Percentiles rank a stretch among this genome's conserved stretches.
phyloP scores from a whole-genome alignment of 129 eudicot species.

The Lonicera japonica region DNA sequence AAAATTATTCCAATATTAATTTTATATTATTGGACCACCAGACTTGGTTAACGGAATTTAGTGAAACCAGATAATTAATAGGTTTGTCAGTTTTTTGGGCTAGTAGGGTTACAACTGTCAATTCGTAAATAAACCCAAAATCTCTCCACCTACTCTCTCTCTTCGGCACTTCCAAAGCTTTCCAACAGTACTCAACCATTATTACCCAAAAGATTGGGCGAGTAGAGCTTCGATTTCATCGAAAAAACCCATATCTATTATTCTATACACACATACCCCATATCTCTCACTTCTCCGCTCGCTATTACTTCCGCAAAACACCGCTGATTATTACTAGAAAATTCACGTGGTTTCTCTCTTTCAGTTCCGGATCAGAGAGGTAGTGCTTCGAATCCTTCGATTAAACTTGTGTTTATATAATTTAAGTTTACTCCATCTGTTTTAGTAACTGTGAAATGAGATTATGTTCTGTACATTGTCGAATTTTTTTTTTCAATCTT shows the following conservation, averaged over 20 bases:
- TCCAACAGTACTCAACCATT: conserved; percentile 15
- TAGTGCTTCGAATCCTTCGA: conserved; percentile 3
- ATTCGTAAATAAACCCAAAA: neutral
- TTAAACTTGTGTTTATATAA: no score
- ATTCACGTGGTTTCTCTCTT: neutral
- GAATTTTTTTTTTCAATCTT: no score
- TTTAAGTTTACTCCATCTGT: no score
- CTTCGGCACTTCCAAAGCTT: conserved; percentile 26
- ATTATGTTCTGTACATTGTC: no score
- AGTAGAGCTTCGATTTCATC: conserved; percentile 20
- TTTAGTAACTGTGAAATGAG: no score
- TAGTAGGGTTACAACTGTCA: neutral
- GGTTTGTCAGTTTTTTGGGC: no score
- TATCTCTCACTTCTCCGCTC: neutral
- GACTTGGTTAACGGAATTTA: no score
- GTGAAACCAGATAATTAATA: no score
- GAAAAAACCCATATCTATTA: conserved; percentile 1
- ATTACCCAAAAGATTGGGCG: neutral
- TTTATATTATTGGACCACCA: no score
- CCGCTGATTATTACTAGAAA: conserved; percentile 4
- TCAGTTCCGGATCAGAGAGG: conserved; percentile 4
- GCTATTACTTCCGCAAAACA: neutral
- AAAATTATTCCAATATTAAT: no score
- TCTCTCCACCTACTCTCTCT: neutral
- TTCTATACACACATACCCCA: neutral